A percentile compares a stretch with the other conserved stretches of the same genome.
Conservation (phyloP, 176 grass and related monocot genomes). For the Rhipidocladum racemiflorum region DNA sequence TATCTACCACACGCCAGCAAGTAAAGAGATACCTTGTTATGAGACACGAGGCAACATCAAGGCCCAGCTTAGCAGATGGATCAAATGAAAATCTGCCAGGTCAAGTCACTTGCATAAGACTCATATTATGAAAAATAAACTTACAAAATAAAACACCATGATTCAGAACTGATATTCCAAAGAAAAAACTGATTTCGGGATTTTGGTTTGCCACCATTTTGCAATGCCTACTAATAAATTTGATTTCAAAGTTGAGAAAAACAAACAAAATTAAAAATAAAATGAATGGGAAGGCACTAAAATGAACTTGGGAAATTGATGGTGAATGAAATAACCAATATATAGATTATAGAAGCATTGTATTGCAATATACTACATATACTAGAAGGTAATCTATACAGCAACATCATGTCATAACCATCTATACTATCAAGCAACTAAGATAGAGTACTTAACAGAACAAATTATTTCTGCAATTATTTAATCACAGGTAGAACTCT, state of each 20-base stretch:
- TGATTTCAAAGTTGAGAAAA: not conserved
- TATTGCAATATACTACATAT: not conserved
- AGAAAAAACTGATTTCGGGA: not conserved
- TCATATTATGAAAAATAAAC: not conserved
- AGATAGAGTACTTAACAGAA: conserved; percentile 18
- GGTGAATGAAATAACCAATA: conserved; percentile 3
- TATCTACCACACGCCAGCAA: not conserved
- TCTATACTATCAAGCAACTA: not conserved
- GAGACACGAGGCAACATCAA: conserved; percentile 94
- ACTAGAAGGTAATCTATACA: conserved; percentile 1
- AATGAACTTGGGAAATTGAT: not conserved
- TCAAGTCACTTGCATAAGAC: conserved; percentile 29
- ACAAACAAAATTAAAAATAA: not conserved
- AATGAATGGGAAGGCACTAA: not conserved
- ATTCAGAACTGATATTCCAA: not conserved
- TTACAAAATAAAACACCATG: not conserved
- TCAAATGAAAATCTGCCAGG: conserved; percentile 85
- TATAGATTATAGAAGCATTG: not conserved
- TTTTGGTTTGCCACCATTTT: not conserved
- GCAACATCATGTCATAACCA: not conserved
- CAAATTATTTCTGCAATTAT: not conserved
- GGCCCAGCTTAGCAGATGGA: conserved; percentile 71
- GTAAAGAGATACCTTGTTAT: conserved; percentile 66
- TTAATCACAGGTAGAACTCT: not conserved
- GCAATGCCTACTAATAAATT: not conserved